These are phyloP conservation scores for Malassezia globosa DNA, from an alignment of 1,284 basidiomycete species.

Conservation along the genomic window DNA sequence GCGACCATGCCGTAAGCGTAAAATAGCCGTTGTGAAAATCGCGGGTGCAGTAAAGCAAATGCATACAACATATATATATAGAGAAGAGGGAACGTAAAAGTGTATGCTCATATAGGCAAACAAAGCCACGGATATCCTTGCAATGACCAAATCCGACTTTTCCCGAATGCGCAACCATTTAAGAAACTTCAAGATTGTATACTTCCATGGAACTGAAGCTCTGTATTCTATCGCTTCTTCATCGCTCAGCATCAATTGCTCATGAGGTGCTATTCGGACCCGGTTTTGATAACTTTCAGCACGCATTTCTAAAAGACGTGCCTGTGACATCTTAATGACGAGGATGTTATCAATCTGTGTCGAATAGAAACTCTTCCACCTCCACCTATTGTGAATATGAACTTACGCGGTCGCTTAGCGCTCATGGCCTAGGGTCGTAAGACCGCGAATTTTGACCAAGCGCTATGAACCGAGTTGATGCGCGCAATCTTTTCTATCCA, in stretches of 20 bases:
- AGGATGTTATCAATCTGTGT: no score
- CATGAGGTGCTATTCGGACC: no score
- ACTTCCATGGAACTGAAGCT: neutral
- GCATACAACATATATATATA: constrained; percentile 16
- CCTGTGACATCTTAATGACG: no score
- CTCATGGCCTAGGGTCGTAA: no score
- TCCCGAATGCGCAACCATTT: neutral
- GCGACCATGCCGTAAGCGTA: neutral
- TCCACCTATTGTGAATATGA: no score
- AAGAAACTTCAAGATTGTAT: neutral
- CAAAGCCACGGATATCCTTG: neutral
- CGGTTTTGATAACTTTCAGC: no score
- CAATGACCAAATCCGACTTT: neutral
- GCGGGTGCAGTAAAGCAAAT: constrained; percentile 16
- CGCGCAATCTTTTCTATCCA: no score
- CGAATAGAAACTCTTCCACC: no score
- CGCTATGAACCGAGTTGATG: no score
- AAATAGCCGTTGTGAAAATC: neutral
- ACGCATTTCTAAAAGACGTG: no score
- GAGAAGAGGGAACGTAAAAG: constrained; percentile 18
- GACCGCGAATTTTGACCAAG: no score
- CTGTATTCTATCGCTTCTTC: neutral
- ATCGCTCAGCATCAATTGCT: neutral
- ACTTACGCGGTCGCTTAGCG: no score
- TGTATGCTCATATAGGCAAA: constrained; percentile 3